A percentile compares a stretch with the other conserved stretches of the same genome.
These are phyloP conservation scores for Thelephora ganbajun DNA, from an alignment of 768 basidiomycete species.

Conservation along the genomic window DNA sequence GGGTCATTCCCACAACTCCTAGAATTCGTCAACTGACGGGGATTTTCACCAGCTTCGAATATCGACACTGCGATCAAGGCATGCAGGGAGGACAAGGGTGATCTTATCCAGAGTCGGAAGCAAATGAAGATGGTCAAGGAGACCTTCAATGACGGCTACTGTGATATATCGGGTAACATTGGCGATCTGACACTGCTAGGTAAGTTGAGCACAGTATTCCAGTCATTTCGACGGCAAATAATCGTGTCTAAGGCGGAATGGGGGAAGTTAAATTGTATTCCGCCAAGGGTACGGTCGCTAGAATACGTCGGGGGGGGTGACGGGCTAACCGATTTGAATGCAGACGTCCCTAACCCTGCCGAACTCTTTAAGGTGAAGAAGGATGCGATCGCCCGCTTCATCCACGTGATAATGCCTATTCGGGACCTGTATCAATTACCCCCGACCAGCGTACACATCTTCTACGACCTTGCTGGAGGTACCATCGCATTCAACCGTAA, in stretches of 20 bases:
- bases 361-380: conserved; percentile 37
- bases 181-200: conserved; percentile 53
- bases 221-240: background rate
- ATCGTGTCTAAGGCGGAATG: conserved; percentile 34
- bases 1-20: conserved; percentile 4
- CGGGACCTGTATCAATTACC: conserved; percentile 64
- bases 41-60: conserved; percentile 31
- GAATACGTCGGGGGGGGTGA: too few relatives aligned
- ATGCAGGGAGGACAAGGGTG: conserved; percentile 53
- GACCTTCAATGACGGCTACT: conserved; percentile 69
- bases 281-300: conserved; percentile 34
- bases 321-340: background rate
- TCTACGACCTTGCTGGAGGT: conserved; percentile 68
- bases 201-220: conserved; percentile 16
- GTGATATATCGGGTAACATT: conserved; percentile 55
- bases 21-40: too few relatives aligned
- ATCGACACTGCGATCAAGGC: conserved; percentile 61
- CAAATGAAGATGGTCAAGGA: conserved; percentile 64
- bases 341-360: conserved; percentile 43
- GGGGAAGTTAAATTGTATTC: conserved; percentile 48
- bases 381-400: conserved; percentile 57
- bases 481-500: conserved; percentile 89
- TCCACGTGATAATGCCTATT: conserved; percentile 52
- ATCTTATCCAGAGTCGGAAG: conserved; percentile 47
- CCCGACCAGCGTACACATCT: conserved; percentile 64